Conservation (phyloP, 768 basidiomycete genomes). For the Tricholoma matsutake region DNA sequence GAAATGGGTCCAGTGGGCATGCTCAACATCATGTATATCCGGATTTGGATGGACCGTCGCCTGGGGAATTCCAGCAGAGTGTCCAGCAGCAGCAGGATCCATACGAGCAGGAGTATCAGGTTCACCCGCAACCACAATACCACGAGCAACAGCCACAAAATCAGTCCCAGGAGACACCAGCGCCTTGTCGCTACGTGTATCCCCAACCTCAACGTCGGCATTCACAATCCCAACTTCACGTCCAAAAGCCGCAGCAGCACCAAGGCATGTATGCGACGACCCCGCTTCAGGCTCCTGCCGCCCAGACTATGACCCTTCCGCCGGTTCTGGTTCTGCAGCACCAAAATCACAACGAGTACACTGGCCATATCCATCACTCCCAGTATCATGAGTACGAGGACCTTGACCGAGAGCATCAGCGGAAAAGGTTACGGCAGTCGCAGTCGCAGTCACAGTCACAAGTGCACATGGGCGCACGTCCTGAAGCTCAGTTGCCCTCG, state of each 20-base stretch:
- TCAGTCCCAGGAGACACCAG: neutral
- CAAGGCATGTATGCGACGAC: neutral
- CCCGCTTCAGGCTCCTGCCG: neutral
- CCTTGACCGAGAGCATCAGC: neutral
- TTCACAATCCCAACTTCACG: neutral
- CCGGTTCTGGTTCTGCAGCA: neutral
- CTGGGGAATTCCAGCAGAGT: neutral
- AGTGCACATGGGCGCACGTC: neutral
- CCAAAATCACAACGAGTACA: neutral
- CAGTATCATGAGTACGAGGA: neutral
- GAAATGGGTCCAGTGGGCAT: neutral
- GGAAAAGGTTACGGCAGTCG: neutral
- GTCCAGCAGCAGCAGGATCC: neutral
- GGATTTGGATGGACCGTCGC: neutral
- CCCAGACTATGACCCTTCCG: neutral
- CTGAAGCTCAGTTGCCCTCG: neutral
- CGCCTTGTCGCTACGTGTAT: neutral
- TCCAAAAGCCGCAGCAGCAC: neutral
- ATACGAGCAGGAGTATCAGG: neutral
- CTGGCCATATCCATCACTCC: neutral
- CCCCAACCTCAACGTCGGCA: neutral
- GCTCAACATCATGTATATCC: neutral
- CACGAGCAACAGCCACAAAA: neutral
- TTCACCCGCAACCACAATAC: neutral
- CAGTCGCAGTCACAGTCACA: neutral